Percentiles rank a stretch among this genome's conserved stretches.
Evolutionary conservation across 1,284 basidiomycete genomes (phyloP).

Genomic region (Porogramme epimiltina): DNA sequence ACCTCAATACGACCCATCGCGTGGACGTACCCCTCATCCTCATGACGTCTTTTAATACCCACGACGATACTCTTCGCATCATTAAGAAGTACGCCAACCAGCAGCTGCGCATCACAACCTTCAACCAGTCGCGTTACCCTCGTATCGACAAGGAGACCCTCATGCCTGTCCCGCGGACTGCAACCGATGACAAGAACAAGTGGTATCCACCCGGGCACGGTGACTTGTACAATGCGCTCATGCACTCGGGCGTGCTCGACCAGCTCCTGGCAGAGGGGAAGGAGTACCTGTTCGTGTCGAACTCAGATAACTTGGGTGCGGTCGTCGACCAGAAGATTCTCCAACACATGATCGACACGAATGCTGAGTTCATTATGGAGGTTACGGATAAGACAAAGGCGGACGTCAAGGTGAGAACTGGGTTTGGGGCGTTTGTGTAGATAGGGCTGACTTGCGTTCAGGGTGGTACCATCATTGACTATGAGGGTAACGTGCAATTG

Average conservation of each 20-base stretch:
- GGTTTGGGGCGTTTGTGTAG: background rate
- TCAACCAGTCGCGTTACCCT: slow-evolving; percentile 99
- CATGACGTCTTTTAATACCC: slow-evolving; percentile 99
- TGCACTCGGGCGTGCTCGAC: slow-evolving; percentile 96
- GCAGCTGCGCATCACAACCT: slow-evolving; percentile 92
- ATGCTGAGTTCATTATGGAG: slow-evolving; percentile 96
- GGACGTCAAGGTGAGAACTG: slow-evolving; percentile 80
- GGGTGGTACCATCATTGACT: slow-evolving; percentile 98
- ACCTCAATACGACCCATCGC: slow-evolving; percentile 71
- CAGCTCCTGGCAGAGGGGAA: slow-evolving; percentile 95
- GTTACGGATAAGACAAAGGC: slow-evolving; percentile 99
- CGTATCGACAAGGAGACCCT: slow-evolving; percentile 96
- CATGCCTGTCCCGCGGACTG: slow-evolving; percentile 85
- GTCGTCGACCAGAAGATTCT: slow-evolving; percentile 87
- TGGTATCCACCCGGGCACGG: slow-evolving; percentile 99
- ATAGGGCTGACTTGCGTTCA: slow-evolving; percentile 18
- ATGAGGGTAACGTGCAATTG: slow-evolving; percentile 91
- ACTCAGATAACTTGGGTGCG: slow-evolving; percentile 98
- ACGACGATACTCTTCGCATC: slow-evolving; percentile 95
- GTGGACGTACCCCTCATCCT: slow-evolving; percentile 96
- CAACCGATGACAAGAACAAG: slow-evolving; percentile 90
- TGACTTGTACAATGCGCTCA: slow-evolving; percentile 92
- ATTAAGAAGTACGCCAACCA: slow-evolving; percentile 99
- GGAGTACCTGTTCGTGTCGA: slow-evolving; percentile 99
- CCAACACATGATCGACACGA: slow-evolving; percentile 88